Conservation (phyloP, 2,329 filamentous ascomycete species). For the Paracorniculantispora psalliotae region DNA sequence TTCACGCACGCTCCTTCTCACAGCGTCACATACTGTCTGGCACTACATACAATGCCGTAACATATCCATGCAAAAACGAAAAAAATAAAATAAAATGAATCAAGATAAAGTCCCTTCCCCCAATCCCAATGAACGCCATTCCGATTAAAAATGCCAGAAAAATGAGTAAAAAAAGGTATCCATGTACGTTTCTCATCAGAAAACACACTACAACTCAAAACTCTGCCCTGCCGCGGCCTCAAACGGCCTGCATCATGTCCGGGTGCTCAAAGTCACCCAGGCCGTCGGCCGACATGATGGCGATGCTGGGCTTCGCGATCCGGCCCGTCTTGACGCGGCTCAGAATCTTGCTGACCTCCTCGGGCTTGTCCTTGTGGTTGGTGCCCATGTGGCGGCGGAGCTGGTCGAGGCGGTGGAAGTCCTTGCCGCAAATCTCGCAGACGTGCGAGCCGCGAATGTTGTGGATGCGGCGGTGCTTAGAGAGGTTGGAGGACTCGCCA, state of each 20-base stretch:
- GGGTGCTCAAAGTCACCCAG: slow-evolving; percentile 1
- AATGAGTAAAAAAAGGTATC: background rate
- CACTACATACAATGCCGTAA: background rate
- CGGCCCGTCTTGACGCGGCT: slow-evolving; percentile 14
- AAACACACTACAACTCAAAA: too few relatives aligned
- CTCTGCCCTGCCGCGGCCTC: background rate
- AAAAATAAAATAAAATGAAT: background rate
- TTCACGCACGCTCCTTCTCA: too few relatives aligned
- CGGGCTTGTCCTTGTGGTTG: slow-evolving; percentile 28
- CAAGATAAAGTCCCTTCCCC: too few relatives aligned
- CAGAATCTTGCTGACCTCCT: slow-evolving; percentile 18
- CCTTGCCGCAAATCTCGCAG: slow-evolving; percentile 50
- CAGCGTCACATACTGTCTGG: background rate
- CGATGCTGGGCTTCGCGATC: slow-evolving; percentile 5
- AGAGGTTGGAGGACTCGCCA: slow-evolving; percentile 61
- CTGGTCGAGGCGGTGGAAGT: slow-evolving; percentile 58
- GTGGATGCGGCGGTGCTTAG: slow-evolving; percentile 61
- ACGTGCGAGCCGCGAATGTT: slow-evolving; percentile 46
- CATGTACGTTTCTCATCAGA: background rate
- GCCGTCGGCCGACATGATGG: background rate
- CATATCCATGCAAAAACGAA: background rate
- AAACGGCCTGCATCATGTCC: slow-evolving; percentile 1
- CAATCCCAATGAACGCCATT: background rate
- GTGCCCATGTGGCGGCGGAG: slow-evolving; percentile 48
- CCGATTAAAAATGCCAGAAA: background rate